Evolutionary conservation across 768 basidiomycete genomes (phyloP).

Genomic region (Arthromyces matolae): DNA sequence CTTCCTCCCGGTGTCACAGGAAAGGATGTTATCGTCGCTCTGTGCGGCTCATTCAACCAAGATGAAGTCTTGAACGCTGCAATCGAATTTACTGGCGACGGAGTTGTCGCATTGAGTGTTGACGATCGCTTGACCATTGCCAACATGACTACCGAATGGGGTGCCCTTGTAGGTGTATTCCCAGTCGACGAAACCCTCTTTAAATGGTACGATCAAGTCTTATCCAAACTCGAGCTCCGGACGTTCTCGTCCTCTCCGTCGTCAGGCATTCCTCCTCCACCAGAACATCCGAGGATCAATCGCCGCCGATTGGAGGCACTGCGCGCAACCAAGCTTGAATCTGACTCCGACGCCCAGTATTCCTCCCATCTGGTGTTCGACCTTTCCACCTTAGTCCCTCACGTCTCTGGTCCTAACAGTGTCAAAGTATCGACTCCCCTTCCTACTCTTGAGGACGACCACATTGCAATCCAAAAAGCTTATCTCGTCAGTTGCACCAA

Average conservation of each 20-base stretch:
- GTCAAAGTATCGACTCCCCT: slow-evolving; percentile 96
- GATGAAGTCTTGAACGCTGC: slow-evolving; percentile 97
- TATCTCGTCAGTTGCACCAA: slow-evolving; percentile 99
- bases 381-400: slow-evolving; percentile 89
- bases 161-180: slow-evolving; percentile 93
- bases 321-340: slow-evolving; percentile 45
- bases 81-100: slow-evolving; percentile 93
- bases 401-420: slow-evolving; percentile 96
- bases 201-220: slow-evolving; percentile 77
- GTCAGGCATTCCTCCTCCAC: slow-evolving; percentile 60
- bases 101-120: slow-evolving; percentile 69
- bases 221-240: slow-evolving; percentile 71
- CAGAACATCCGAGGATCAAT: slow-evolving; percentile 86
- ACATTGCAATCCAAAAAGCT: slow-evolving; percentile 89
- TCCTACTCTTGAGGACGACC: slow-evolving; percentile 68
- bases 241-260: slow-evolving; percentile 58
- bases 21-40: slow-evolving; percentile 96
- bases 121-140: slow-evolving; percentile 95
- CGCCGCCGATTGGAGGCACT: slow-evolving; percentile 64
- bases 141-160: slow-evolving; percentile 99
- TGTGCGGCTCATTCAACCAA: slow-evolving; percentile 92
- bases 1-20: slow-evolving; percentile 90
- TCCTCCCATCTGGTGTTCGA: slow-evolving; percentile 87
- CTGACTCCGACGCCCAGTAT: slow-evolving; percentile 80
- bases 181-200: slow-evolving; percentile 82